Base-by-base conservation (phyloP, 2,329 filamentous ascomycete genomes). In the Cladosporium sp. region DNA sequence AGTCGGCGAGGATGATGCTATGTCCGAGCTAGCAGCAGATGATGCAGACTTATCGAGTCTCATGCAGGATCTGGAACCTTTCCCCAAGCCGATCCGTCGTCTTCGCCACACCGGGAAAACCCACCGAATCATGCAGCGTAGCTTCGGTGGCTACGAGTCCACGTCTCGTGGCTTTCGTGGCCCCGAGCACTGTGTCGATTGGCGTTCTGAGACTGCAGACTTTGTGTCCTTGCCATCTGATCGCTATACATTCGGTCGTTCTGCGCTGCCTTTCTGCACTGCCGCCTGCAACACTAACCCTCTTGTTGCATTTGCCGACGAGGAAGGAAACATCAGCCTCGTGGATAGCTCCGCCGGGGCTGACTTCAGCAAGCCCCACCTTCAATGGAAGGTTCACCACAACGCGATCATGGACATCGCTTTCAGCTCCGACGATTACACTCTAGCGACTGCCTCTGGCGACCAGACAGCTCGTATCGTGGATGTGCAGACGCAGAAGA, bases 341-440 rank as follows among this genome's bases (percentile, higher is more conserved):
- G 62, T 88, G 7, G 84, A 88, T 61, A 79, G 83, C 3, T 72
- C 75, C 0, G 70, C 74, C 50, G 69, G 73, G 37, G 71, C 74
- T 52, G 69, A 74, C 37, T 87, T 88, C 63, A 74, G 71, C n/a
- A 73, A 74, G 54, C 67, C 76, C 3, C 81, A 81, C 57, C 68
- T 86, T 34, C 72, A 73, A 11, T 84, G 85, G 65, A 78, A 75
- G 34, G 78, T 83, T 7, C 85, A 89, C 60, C 75, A 73, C 47
- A 89, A 89, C 61, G 85, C 85, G 6, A 79, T 89, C 48, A 86
- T 89, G 75, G 85, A 89, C 56, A 68, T 88, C 45, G 76, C 80
- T 8, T 86, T 88, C 65, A 85, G 83, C 5, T 77, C 80, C 0
- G 83, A 88, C 63, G 85, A 89, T 64, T 70, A 72, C 54, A 68